Percentiles rank a stretch among this genome's conserved stretches.
phyloP scores from a whole-genome alignment of 441 rosid genomes.

The Aleurites moluccanus region DNA sequence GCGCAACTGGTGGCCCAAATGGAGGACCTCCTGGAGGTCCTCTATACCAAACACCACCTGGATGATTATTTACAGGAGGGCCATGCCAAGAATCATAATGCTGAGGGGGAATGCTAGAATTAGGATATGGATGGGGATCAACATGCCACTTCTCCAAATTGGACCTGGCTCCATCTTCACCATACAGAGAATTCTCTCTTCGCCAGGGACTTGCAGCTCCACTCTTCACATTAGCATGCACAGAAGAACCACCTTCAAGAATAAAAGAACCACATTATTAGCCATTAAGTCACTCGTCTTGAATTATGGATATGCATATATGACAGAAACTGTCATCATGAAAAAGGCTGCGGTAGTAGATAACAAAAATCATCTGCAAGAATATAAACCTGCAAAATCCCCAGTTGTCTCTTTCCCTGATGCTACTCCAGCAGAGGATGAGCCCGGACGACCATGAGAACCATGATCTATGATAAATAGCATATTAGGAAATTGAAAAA shows the following conservation, averaged over 20 bases:
- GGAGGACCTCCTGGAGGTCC: slow-evolving; percentile 80
- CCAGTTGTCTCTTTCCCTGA: slow-evolving; percentile 43
- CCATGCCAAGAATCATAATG: slow-evolving; percentile 80
- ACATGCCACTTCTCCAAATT: slow-evolving; percentile 66
- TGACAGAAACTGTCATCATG: not conserved
- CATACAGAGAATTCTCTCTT: slow-evolving; percentile 51
- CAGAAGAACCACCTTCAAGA: slow-evolving; percentile 46
- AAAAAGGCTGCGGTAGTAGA: not conserved
- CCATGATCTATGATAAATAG: slow-evolving; percentile 52
- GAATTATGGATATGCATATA: not conserved
- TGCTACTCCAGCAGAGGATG: slow-evolving; percentile 53
- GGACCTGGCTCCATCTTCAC: slow-evolving; percentile 61
- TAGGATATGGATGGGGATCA: slow-evolving; percentile 60
- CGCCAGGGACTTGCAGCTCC: slow-evolving; percentile 61
- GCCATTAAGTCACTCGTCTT: not conserved
- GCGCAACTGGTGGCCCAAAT: slow-evolving; percentile 69
- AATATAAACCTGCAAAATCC: slow-evolving; percentile 49
- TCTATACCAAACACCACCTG: slow-evolving; percentile 87
- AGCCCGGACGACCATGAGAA: slow-evolving; percentile 50
- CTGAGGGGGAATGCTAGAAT: slow-evolving; percentile 58
- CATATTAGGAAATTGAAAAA: slow-evolving; percentile 17
- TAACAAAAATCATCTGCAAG: slow-evolving; percentile 10
- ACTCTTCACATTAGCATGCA: slow-evolving; percentile 38
- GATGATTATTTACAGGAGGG: slow-evolving; percentile 78
- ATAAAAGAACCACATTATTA: not conserved